Evolutionary conservation across 495 filamentous ascomycete species (phyloP).

Genomic region (Pyrenula aspistea): DNA sequence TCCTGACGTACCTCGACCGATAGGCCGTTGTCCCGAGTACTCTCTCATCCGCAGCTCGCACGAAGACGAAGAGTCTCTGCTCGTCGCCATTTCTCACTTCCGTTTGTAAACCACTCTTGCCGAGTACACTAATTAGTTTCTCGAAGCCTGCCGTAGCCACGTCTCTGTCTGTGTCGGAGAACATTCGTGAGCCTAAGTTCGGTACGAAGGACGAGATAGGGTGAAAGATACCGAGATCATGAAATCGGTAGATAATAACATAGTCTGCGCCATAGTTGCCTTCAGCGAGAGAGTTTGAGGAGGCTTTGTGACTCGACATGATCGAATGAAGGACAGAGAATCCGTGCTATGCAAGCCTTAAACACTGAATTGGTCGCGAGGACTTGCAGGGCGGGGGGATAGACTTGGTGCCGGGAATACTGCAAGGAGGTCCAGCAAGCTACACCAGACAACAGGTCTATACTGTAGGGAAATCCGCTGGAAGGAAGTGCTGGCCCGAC

Average conservation of each 20-base stretch:
- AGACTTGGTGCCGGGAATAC: too few species aligned
- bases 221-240: constrained; percentile 31
- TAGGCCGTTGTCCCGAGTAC: constrained; percentile 44
- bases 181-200: neutral
- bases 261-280: constrained; percentile 60
- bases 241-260: constrained; percentile 59
- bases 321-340: too few species aligned
- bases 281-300: constrained; percentile 1
- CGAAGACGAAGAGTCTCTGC: constrained; percentile 69
- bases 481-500: too few species aligned
- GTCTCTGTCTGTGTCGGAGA: constrained; percentile 37
- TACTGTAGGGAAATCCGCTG: too few species aligned
- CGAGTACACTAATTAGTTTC: constrained; percentile 59
- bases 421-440: too few species aligned
- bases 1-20: constrained; percentile 43
- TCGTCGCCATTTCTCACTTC: constrained; percentile 77
- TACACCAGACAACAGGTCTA: too few species aligned
- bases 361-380: too few species aligned
- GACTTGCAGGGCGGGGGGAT: too few species aligned
- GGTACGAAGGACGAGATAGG: neutral
- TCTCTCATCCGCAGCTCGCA: constrained; percentile 44
- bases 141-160: constrained; percentile 62
- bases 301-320: neutral
- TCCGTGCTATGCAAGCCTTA: too few species aligned
- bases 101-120: constrained; percentile 62